These are phyloP conservation scores for Ilyonectria mors-panacis DNA, from an alignment of 2,329 filamentous ascomycete genomes.

Conservation along the genomic window DNA sequence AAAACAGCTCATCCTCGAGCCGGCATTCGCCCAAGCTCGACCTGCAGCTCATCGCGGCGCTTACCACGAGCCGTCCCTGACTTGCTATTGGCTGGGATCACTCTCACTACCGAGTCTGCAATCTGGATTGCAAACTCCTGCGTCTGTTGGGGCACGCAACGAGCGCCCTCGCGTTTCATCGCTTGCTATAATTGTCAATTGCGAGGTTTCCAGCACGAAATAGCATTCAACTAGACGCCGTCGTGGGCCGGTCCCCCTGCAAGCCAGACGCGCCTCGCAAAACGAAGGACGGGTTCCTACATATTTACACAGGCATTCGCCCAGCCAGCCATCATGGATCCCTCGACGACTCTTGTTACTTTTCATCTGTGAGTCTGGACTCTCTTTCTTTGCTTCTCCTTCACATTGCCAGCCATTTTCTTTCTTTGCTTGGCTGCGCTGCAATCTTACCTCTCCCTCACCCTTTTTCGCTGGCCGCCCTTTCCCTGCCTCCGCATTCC, in stretches of 20 bases:
- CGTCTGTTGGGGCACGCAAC: slow-evolving; percentile 46
- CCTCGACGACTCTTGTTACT: slow-evolving; percentile 76
- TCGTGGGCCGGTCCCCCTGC: slow-evolving; percentile 42
- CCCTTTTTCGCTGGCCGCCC: slow-evolving; percentile 42
- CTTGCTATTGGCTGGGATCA: slow-evolving; percentile 37
- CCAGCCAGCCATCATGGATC: slow-evolving; percentile 63
- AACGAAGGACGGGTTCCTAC: slow-evolving; percentile 36
- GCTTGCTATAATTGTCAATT: slow-evolving; percentile 40
- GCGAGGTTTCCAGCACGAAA: slow-evolving; percentile 31
- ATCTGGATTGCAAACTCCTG: slow-evolving; percentile 38
- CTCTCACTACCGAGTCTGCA: slow-evolving; percentile 32
- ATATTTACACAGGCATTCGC: slow-evolving; percentile 45
- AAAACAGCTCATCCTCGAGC: slow-evolving; percentile 19
- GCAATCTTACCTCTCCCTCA: slow-evolving; percentile 19
- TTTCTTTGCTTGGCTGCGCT: background rate
- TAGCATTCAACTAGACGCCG: slow-evolving; percentile 41
- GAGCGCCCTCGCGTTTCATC: slow-evolving; percentile 46
- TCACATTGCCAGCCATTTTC: slow-evolving; percentile 32
- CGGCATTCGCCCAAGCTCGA: slow-evolving; percentile 39
- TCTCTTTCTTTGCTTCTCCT: slow-evolving; percentile 42
- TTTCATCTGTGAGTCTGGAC: slow-evolving; percentile 75
- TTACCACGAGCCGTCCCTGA: slow-evolving; percentile 38
- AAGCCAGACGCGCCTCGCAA: slow-evolving; percentile 31
- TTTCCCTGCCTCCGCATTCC: slow-evolving; percentile 29
- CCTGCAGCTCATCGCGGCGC: slow-evolving; percentile 40